Percentiles rank a stretch among this genome's conserved stretches.
These are phyloP conservation scores for Trichoderma virens DNA, from an alignment of 495 filamentous ascomycete species.

Conservation along the genomic window DNA sequence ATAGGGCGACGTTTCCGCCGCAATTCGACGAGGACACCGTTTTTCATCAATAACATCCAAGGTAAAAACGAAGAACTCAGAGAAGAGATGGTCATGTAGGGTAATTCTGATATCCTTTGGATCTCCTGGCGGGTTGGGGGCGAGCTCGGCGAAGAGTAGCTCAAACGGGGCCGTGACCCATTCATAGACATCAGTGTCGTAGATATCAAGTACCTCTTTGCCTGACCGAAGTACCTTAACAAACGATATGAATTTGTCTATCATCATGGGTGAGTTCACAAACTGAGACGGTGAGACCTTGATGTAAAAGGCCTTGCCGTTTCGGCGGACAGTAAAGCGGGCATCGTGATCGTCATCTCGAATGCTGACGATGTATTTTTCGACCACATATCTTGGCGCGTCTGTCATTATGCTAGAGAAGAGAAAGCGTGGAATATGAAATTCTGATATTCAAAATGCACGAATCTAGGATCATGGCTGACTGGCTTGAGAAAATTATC, in stretches of 20 bases:
- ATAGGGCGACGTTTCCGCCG: background rate
- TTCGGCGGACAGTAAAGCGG: background rate
- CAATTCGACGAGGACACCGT: background rate
- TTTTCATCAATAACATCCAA: background rate
- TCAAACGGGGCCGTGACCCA: background rate
- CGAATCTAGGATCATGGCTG: too few species aligned
- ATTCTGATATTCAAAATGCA: too few species aligned
- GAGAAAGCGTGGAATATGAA: too few species aligned
- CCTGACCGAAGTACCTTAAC: background rate
- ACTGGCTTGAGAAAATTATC: too few species aligned
- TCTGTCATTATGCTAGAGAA: too few species aligned
- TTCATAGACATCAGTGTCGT: conserved; percentile 10
- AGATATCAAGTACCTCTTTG: conserved; percentile 9
- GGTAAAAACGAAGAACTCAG: background rate
- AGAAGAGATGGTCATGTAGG: background rate
- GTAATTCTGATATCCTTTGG: background rate
- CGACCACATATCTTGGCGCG: background rate
- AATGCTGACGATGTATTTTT: background rate
- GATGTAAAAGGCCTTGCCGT: background rate
- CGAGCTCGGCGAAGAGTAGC: background rate
- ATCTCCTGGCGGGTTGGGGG: background rate
- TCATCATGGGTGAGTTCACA: background rate
- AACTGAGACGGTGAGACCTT: background rate
- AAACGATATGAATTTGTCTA: background rate
- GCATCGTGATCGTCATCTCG: background rate